These are phyloP conservation scores for Fusarium irregulare DNA, from an alignment of 2,329 filamentous ascomycete genomes.

Conservation along the genomic window DNA sequence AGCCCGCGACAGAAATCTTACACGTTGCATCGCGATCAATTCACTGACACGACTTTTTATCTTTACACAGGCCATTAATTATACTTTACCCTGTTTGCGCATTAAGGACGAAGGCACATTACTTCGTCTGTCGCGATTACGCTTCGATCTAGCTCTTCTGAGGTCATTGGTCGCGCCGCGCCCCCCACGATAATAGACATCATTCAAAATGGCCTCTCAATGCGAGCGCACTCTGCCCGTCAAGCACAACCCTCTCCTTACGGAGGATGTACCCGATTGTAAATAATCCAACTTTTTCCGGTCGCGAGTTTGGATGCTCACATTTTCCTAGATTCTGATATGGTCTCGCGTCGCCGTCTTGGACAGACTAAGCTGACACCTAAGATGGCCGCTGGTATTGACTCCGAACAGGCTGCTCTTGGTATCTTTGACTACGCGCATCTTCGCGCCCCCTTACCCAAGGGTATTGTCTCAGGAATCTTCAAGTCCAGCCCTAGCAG, in stretches of 20 bases:
- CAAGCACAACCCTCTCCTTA: constrained; percentile 74
- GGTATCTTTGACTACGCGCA: constrained; percentile 97
- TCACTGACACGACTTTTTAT: constrained; percentile 35
- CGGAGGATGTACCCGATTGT: constrained; percentile 73
- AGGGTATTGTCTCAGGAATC: constrained; percentile 91
- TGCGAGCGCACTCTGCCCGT: constrained; percentile 64
- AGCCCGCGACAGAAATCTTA: constrained; percentile 24
- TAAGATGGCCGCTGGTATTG: constrained; percentile 80
- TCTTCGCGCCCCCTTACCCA: constrained; percentile 89
- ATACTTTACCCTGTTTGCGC: constrained; percentile 31
- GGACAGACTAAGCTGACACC: constrained; percentile 92
- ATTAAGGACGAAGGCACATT: constrained; percentile 4
- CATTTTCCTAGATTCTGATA: constrained; percentile 69
- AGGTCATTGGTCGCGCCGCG: constrained; percentile 41
- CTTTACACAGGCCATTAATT: constrained; percentile 15
- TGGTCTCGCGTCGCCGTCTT: constrained; percentile 85
- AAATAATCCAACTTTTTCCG: constrained; percentile 46
- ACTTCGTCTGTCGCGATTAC: constrained; percentile 25
- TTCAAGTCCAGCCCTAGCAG: constrained; percentile 90
- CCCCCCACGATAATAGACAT: constrained; percentile 41
- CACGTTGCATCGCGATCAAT: constrained; percentile 18
- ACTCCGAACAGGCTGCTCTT: constrained; percentile 77
- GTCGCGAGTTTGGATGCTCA: constrained; percentile 42
- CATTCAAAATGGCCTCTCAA: constrained; percentile 55
- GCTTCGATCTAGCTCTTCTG: constrained; percentile 30